Evolutionary conservation across 306 rosid genomes (phyloP), one percentile per base, ranked within the genome.

Genomic region (Casuarina equisetifolia): DNA sequence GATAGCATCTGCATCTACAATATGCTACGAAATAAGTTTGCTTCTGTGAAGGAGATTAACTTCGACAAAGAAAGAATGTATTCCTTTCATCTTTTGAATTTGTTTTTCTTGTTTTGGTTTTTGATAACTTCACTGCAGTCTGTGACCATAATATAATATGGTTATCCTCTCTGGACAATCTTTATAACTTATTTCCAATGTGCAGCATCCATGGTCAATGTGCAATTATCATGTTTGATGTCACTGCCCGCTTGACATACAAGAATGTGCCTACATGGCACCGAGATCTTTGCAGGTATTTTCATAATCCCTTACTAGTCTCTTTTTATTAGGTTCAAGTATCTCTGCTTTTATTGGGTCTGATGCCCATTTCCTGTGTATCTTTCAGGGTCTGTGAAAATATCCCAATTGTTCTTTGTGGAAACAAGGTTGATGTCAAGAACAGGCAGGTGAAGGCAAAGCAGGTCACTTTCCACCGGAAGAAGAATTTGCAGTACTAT

Each of bases 391-490:
- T 91, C 44, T 91, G 96, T 87, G 96, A 89, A 69, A 91, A 89
- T 84, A 91, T 91, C 55, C 96, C 93, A 15, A 89, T 91, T 78
- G 96, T 91, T 80, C 93, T 91, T 9, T 91, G 96, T 0, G 96
- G 96, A 32, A 91, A 91, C 86, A 91, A 91, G 86, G 97, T 91
- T 77, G 97, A 91, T 77, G 97, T 91, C 79, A 91, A 91, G 84
- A 91, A 91, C 91, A 88, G 94, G 77, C 97, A 91, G 75, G 97
- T 91, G 78, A 91, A 91, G 79, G 97, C 97, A 53, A 91, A 91
- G 85, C 94, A 91, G 78, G 97, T 91, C 57, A 91, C 97, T 10
- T 91, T 91, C 83, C 97, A 91, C 85, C 42, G 97, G 83, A 91
- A 91, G 82, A 91, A 91, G 82, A 90, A 90, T 74, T 79, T 91